These are phyloP conservation scores for Curvularia verruculosa DNA, from an alignment of 2,329 filamentous ascomycete genomes.

Conservation along the genomic window DNA sequence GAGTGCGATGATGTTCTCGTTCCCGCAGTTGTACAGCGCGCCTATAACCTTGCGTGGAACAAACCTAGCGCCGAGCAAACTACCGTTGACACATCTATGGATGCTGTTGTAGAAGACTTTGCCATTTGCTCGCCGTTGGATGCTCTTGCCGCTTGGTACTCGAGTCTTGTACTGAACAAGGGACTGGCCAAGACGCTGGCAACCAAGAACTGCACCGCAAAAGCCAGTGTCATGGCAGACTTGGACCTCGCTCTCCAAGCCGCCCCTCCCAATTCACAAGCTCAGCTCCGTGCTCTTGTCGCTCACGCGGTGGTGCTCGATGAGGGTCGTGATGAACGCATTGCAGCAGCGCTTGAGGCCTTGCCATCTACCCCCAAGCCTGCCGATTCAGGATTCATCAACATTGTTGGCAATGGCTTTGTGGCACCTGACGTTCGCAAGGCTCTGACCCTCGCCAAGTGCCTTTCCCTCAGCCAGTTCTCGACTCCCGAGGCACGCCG, in stretches of 20 bases:
- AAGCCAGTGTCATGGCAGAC: slow-evolving; percentile 56
- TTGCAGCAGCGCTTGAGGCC: slow-evolving; percentile 60
- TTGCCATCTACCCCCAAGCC: slow-evolving; percentile 51
- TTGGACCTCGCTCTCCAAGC: slow-evolving; percentile 73
- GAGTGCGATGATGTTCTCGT: slow-evolving; percentile 84
- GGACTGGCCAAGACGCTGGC: slow-evolving; percentile 70
- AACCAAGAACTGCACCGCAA: slow-evolving; percentile 55
- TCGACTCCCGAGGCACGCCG: slow-evolving; percentile 43
- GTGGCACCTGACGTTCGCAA: slow-evolving; percentile 63
- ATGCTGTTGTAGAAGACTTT: slow-evolving; percentile 82
- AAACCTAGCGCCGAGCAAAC: slow-evolving; percentile 72
- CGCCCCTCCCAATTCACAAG: slow-evolving; percentile 79
- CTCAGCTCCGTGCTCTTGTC: slow-evolving; percentile 64
- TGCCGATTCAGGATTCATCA: slow-evolving; percentile 49
- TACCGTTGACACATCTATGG: slow-evolving; percentile 72
- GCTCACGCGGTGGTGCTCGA: slow-evolving; percentile 66
- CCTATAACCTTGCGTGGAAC: slow-evolving; percentile 90
- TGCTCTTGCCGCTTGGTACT: slow-evolving; percentile 90
- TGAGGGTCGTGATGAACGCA: slow-evolving; percentile 57
- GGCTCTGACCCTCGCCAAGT: slow-evolving; percentile 65
- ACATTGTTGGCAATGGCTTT: slow-evolving; percentile 60
- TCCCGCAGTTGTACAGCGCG: slow-evolving; percentile 78
- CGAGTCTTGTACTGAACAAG: slow-evolving; percentile 73
- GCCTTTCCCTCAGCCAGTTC: slow-evolving; percentile 58
- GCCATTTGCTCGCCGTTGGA: slow-evolving; percentile 87